A percentile compares a stretch with the other conserved stretches of the same genome.
phyloP scores from a whole-genome alignment of 306 rosid genomes.

The Comarum palustre region DNA sequence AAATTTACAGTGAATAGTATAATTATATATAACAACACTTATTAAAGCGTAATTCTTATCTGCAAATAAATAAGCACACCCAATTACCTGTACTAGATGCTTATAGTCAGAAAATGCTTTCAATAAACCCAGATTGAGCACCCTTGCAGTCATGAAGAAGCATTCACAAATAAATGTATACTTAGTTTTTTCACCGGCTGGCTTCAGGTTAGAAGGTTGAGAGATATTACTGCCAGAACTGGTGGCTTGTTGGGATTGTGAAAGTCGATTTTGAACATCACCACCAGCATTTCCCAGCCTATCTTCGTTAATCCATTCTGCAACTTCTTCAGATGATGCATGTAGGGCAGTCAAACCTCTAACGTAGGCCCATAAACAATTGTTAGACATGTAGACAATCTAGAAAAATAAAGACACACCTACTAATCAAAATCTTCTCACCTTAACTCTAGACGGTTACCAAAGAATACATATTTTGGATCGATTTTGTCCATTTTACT shows the following conservation, averaged over 20 bases:
- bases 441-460: constrained; percentile 83
- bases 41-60: constrained; percentile 18
- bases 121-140: constrained; percentile 87
- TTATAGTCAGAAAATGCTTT: constrained; percentile 95
- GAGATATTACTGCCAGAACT: constrained; percentile 63
- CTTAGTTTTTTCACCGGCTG: constrained; percentile 51
- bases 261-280: constrained; percentile 63
- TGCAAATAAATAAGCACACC: constrained; percentile 11
- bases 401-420: constrained; percentile 11
- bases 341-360: constrained; percentile 96
- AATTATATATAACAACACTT: constrained; percentile 14
- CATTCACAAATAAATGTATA: constrained; percentile 94
- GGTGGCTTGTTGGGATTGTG: constrained; percentile 86
- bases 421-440: constrained; percentile 33
- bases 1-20: constrained; percentile 15
- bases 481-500: constrained; percentile 87
- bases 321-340: constrained; percentile 92
- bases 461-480: constrained; percentile 72
- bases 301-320: constrained; percentile 69
- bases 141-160: constrained; percentile 98
- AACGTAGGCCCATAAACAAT: constrained; percentile 32
- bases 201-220: constrained; percentile 40
- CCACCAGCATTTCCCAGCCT: constrained; percentile 37
- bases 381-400: constrained; percentile 30
- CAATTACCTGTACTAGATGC: constrained; percentile 88